Conservation (phyloP, 2,329 filamentous ascomycete species). For the Ceratocystis ficicola region DNA sequence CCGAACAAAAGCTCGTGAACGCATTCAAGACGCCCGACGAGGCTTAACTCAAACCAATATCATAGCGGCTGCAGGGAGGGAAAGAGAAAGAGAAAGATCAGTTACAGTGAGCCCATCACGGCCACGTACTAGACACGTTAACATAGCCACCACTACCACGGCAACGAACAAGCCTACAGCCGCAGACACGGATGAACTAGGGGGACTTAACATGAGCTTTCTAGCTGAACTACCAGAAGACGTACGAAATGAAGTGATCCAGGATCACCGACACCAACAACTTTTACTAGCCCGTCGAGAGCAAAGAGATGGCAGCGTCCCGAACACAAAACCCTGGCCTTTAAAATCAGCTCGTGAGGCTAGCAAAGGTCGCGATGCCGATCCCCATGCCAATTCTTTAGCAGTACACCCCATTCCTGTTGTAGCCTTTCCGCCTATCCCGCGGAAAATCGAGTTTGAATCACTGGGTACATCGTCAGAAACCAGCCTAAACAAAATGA, state of each 20-base stretch:
- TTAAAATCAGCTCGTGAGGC: background rate
- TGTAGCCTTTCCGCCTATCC: constrained; percentile 37
- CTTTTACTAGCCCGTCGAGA: background rate
- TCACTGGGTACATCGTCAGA: constrained; percentile 33
- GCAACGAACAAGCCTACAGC: constrained; percentile 25
- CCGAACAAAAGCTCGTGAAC: constrained; percentile 37
- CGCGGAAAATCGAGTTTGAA: constrained; percentile 38
- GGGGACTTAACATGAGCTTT: constrained; percentile 55
- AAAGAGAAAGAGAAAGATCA: background rate
- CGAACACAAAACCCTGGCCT: background rate
- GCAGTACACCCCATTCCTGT: background rate
- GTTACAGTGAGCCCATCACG: constrained; percentile 15
- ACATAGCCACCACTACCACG: background rate
- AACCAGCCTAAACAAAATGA: constrained; percentile 57
- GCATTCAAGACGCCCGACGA: constrained; percentile 42
- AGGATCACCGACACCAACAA: constrained; percentile 51
- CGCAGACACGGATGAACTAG: constrained; percentile 27
- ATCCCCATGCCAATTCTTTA: background rate
- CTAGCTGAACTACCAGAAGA: constrained; percentile 74
- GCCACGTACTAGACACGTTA: background rate
- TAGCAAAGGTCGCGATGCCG: background rate
- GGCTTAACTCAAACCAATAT: constrained; percentile 66
- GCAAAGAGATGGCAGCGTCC: background rate
- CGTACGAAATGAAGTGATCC: constrained; percentile 63
- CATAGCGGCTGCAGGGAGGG: constrained; percentile 2